Evolutionary conservation across 495 filamentous ascomycete species (phyloP).

Genomic region (Pyrenula massariospora): DNA sequence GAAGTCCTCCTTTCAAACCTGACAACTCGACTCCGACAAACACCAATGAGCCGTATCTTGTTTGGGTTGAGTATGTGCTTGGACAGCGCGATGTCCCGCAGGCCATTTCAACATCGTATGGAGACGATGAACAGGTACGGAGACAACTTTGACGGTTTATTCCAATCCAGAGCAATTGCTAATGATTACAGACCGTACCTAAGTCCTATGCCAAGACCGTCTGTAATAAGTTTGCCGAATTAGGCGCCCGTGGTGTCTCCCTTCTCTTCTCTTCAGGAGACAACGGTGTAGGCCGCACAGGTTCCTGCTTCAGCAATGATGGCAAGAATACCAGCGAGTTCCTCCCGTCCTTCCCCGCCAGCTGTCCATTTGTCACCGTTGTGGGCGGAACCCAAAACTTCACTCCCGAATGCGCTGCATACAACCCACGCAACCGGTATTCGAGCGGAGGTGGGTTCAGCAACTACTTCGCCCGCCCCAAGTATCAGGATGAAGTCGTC

Average conservation of each 20-base stretch:
- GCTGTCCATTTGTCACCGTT: constrained; percentile 55
- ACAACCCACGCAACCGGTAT: constrained; percentile 4
- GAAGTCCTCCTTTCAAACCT: constrained; percentile 46
- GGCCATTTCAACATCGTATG: constrained; percentile 69
- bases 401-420: constrained; percentile 39
- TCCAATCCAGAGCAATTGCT: constrained; percentile 5
- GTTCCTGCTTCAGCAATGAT: constrained; percentile 44
- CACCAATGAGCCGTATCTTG: constrained; percentile 67
- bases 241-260: constrained; percentile 66
- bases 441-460: constrained; percentile 52
- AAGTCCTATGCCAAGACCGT: constrained; percentile 52
- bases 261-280: constrained; percentile 65
- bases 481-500: constrained; percentile 48
- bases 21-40: constrained; percentile 40
- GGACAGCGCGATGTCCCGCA: constrained; percentile 49
- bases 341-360: constrained; percentile 49
- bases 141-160: neutral
- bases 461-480: constrained; percentile 44
- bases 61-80: constrained; percentile 53
- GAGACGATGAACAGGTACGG: constrained; percentile 56
- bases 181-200: constrained; percentile 47
- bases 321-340: constrained; percentile 48
- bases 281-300: constrained; percentile 44
- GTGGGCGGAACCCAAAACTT: constrained; percentile 48
- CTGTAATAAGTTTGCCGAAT: constrained; percentile 57